Evolutionary conservation across 352 stramenopile genomes (phyloP).

Genomic region (Labyrinthula sp.): DNA sequence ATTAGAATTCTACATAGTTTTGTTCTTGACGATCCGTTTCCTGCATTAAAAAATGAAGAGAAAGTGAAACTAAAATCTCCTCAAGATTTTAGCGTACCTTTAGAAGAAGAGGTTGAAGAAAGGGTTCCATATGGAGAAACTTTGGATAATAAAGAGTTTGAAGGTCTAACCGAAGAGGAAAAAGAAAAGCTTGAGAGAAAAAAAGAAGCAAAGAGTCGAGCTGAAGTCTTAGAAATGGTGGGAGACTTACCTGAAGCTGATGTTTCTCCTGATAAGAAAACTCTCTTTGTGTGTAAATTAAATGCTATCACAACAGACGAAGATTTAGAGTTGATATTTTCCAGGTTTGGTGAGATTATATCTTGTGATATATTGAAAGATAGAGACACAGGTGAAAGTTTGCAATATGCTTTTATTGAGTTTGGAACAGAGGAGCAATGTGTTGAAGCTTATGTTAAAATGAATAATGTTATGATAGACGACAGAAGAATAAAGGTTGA

Average conservation of each 20-base stretch:
- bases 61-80: not conserved
- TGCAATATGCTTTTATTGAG: slow-evolving; percentile 97
- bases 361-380: slow-evolving; percentile 46
- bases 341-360: slow-evolving; percentile 50
- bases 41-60: slow-evolving; percentile 35
- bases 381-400: slow-evolving; percentile 78
- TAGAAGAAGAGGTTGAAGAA: slow-evolving; percentile 62
- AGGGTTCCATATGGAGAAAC: slow-evolving; percentile 66
- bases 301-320: slow-evolving; percentile 74
- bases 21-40: slow-evolving; percentile 56
- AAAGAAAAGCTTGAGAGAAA: slow-evolving; percentile 33
- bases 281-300: slow-evolving; percentile 89
- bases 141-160: slow-evolving; percentile 41
- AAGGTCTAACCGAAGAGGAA: slow-evolving; percentile 33
- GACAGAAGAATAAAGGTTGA: slow-evolving; percentile 76
- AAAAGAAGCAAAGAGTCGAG: slow-evolving; percentile 52
- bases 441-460: slow-evolving; percentile 88
- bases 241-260: slow-evolving; percentile 89
- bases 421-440: slow-evolving; percentile 78
- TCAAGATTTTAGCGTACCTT: slow-evolving; percentile 35
- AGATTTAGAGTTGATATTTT: slow-evolving; percentile 80
- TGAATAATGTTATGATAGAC: slow-evolving; percentile 98
- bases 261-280: slow-evolving; percentile 84
- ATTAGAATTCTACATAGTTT: slow-evolving; percentile 44
- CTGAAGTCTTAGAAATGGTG: slow-evolving; percentile 93